Percentiles rank a stretch among this genome's conserved stretches.
These are phyloP conservation scores for Mortierella alpina DNA, from an alignment of 192 early-diverging fungal species.

Conservation along the genomic window DNA sequence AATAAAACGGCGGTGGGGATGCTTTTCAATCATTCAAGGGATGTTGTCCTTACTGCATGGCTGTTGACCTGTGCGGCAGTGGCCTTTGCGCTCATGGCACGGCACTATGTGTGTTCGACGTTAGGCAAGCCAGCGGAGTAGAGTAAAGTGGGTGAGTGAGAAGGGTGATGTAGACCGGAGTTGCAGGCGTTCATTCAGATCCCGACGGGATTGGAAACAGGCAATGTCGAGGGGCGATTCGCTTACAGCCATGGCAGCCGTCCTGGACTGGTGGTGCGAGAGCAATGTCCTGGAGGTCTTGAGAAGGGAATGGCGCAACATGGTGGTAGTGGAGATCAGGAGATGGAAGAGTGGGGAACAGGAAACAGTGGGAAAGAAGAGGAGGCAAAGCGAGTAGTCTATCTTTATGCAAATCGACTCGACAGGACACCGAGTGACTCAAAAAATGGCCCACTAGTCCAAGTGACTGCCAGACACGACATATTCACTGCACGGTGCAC, in stretches of 20 bases:
- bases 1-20: background rate
- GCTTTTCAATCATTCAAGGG: background rate
- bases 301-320: slow-evolving; percentile 49
- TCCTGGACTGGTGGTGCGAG: slow-evolving; percentile 19
- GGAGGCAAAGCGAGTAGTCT: background rate
- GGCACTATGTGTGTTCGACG: slow-evolving; percentile 7
- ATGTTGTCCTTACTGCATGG: slow-evolving; percentile 31
- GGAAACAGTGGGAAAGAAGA: slow-evolving; percentile 1
- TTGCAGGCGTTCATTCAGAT: background rate
- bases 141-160: background rate
- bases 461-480: background rate
- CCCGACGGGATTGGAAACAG: background rate
- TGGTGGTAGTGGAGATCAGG: background rate
- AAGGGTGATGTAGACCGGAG: background rate
- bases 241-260: slow-evolving; percentile 36
- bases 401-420: no score
- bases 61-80: slow-evolving; percentile 13
- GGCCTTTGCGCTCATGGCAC: slow-evolving; percentile 38
- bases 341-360: background rate
- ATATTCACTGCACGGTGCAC: background rate
- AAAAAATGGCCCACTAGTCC: no score
- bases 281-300: slow-evolving; percentile 32
- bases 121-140: background rate
- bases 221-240: background rate
- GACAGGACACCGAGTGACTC: no score